A percentile compares a stretch with the other conserved stretches of the same genome.
Evolutionary conservation across 2,329 filamentous ascomycete species (phyloP).

Genomic region (Phyllosticta citribraziliensis): DNA sequence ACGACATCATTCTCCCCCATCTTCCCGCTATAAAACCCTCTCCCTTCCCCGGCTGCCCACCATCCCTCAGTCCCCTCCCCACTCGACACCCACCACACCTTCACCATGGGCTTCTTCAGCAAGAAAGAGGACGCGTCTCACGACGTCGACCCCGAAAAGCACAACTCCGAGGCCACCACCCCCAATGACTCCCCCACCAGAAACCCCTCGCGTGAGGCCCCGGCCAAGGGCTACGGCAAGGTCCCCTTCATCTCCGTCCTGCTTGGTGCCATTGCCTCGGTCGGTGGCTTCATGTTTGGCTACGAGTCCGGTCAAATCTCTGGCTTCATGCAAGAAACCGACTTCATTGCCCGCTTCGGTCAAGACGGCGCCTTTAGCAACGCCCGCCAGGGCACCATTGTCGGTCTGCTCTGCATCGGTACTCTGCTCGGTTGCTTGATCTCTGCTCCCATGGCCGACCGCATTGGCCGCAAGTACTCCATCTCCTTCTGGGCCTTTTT

Average conservation of each 20-base stretch:
- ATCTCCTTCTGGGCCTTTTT: conserved; percentile 40
- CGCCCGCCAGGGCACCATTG: conserved; percentile 29
- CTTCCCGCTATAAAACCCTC: not conserved
- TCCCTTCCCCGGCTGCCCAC: not conserved
- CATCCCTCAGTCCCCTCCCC: not conserved
- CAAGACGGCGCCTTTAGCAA: conserved; percentile 17
- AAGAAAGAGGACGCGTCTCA: conserved; percentile 3
- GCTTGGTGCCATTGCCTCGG: conserved; percentile 46
- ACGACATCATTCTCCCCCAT: conserved; percentile 1
- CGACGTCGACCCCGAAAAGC: conserved; percentile 3
- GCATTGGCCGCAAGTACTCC: conserved; percentile 37
- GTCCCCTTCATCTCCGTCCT: conserved; percentile 31
- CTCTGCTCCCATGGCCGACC: conserved; percentile 43
- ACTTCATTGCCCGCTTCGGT: conserved; percentile 48
- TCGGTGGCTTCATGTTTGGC: conserved; percentile 54
- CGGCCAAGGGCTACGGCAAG: not conserved
- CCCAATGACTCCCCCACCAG: conserved; percentile 6
- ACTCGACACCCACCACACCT: conserved; percentile 2
- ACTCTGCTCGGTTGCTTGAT: conserved; percentile 33
- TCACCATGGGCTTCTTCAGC: conserved; percentile 10
- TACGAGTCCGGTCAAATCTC: conserved; percentile 44
- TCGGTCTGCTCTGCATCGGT: conserved; percentile 36
- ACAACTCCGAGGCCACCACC: conserved; percentile 8
- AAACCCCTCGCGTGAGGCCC: not conserved
- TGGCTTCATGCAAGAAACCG: conserved; percentile 32